phyloP scores from a whole-genome alignment of 495 filamentous ascomycete species.

The Neurospora sp. region DNA sequence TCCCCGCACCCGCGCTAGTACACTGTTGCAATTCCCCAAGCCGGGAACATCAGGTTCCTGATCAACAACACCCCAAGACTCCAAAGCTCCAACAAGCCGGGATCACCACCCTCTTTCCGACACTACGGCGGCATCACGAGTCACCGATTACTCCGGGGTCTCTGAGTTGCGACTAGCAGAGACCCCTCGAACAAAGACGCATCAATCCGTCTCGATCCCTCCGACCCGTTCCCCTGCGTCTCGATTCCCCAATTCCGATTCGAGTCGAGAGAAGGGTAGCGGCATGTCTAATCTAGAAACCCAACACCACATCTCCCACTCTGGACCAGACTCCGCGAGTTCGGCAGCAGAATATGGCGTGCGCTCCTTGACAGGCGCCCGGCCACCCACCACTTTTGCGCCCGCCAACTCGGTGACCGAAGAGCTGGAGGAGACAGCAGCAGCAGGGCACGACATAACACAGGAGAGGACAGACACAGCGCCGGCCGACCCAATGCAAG shows the following conservation, averaged over 20 bases:
- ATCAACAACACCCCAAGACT: background rate
- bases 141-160: conserved; percentile 2
- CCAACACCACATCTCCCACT: conserved; percentile 25
- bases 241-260: conserved; percentile 2
- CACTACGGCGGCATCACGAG: background rate
- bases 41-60: background rate
- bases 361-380: background rate
- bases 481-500: conserved; percentile 19
- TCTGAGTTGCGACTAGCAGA: conserved; percentile 5
- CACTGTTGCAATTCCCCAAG: background rate
- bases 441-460: background rate
- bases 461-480: background rate
- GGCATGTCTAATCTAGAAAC: conserved; percentile 36
- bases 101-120: background rate
- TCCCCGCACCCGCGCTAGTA: background rate
- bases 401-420: background rate
- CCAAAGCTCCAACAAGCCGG: background rate
- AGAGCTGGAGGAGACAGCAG: background rate
- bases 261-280: conserved; percentile 10
- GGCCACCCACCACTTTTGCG: background rate
- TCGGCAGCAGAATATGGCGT: conserved; percentile 34
- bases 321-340: conserved; percentile 23
- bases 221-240: conserved; percentile 5
- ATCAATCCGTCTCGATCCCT: conserved; percentile 16
- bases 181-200: conserved; percentile 1